Base-by-base conservation (phyloP, 139 green algal species). In the Closterium sp. region DNA sequence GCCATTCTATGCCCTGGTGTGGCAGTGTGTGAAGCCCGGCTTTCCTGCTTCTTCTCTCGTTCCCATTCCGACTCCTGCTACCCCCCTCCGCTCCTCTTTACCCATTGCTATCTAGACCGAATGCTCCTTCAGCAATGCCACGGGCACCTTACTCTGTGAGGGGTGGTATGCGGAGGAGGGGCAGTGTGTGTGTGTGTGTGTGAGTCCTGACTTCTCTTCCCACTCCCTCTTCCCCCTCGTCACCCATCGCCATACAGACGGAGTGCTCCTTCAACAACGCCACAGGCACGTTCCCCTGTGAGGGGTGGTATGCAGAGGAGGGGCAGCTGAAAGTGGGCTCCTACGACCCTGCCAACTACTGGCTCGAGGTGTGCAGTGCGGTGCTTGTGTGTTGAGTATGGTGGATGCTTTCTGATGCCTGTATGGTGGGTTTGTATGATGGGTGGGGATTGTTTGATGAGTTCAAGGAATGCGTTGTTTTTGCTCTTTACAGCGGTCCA, bases 291-390 rank as follows among this genome's bases (percentile, higher is more conserved):
- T 70, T 70, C 45, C 45, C 45, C 45, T 85, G 28, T 90, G n/a
- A 31, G 28, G 27, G 29, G 28, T 90, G 87, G 87, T 62, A 62
- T 10, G 87, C 87, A 13, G 87, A 90, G 29, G 87, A 62, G 70
- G n/a, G n/a, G 27, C 27, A 30, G 27, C n/a, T 90, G 70, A 90
- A 90, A 90, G 87, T 90, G 27, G 87, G 87, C 9, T 70, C 87
- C 29, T 90, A 85, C 32, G 87, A 90, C n/a, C 28, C 62, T 30
- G 38, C 87, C 28, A 90, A 90, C 29, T 45, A 90, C 29, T 73
- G n/a, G 87, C 70, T 73, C 9, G 38, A 90, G 29, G 87, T 90
- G 50, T 38, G 32, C 32, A 38, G 32, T 38, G 45, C 45, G 45
- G 45, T 70, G 45, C 10, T 70, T 70, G 45, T 70, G 45, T 17